Conservation (phyloP, 2,329 filamentous ascomycete genomes). For the Rhytidhysteron rufulum region DNA sequence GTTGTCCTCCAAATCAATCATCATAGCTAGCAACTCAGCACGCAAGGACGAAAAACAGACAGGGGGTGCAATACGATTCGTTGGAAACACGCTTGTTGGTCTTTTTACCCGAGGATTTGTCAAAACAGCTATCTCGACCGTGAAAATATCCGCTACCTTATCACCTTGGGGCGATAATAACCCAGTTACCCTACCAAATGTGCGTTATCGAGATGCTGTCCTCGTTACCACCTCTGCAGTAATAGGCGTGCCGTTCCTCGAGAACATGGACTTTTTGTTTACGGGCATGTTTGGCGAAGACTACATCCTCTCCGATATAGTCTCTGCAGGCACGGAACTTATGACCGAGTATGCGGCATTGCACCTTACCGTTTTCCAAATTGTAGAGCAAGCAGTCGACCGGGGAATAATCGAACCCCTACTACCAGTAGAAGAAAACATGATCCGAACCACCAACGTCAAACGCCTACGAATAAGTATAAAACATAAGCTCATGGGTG, state of each 20-base stretch:
- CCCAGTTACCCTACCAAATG: slow-evolving; percentile 36
- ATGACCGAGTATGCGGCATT: slow-evolving; percentile 24
- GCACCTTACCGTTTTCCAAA: slow-evolving; percentile 35
- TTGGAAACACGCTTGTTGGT: slow-evolving; percentile 35
- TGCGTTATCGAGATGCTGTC: slow-evolving; percentile 35
- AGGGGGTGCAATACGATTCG: slow-evolving; percentile 28
- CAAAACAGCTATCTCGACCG: slow-evolving; percentile 27
- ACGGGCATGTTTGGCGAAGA: slow-evolving; percentile 30
- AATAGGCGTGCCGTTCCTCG: slow-evolving; percentile 30
- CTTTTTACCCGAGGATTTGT: slow-evolving; percentile 32
- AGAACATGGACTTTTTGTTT: slow-evolving; percentile 24
- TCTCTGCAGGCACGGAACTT: slow-evolving; percentile 24
- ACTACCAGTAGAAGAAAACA: slow-evolving; percentile 37
- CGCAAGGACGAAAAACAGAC: slow-evolving; percentile 27
- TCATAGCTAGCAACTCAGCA: slow-evolving; percentile 13
- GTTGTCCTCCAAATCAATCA: slow-evolving; percentile 14
- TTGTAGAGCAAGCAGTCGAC: slow-evolving; percentile 38
- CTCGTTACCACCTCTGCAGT: slow-evolving; percentile 37
- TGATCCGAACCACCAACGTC: slow-evolving; percentile 31
- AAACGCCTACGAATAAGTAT: slow-evolving; percentile 35
- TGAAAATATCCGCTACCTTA: slow-evolving; percentile 30
- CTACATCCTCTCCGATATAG: slow-evolving; percentile 31
- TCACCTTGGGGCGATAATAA: slow-evolving; percentile 39
- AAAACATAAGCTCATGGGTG: slow-evolving; percentile 40
- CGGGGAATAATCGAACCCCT: slow-evolving; percentile 36